Base-by-base conservation (phyloP, 495 filamentous ascomycete genomes). In the Friedmanniomyces endolithicus region DNA sequence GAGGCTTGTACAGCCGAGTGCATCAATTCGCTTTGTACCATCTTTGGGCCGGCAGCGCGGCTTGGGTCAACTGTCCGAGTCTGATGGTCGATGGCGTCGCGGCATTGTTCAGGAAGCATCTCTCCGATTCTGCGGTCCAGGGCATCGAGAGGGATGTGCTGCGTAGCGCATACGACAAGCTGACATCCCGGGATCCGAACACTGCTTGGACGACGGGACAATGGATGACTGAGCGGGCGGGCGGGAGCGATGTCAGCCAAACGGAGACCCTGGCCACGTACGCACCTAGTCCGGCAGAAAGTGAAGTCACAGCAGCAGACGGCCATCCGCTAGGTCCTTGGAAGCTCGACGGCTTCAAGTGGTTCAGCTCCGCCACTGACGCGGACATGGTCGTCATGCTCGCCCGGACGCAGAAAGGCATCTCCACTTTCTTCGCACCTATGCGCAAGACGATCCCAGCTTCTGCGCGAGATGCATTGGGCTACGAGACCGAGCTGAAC, bases 221-320 rank as follows among this genome's bases (percentile, higher is more conserved):
- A 63, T 90, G 86, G 86, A 89, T 89, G 86, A 89, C 86, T 0
- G 85, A 88, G 60, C 75, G 85, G 17, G 67, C 74, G 0, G 85
- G 85, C 8, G 85, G 85, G 0, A 83, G 78, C 57, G 85, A 90
- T 57, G 82, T 88, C 6, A 78, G 78, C 6, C 75, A 72, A 40
- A 86, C 82, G 0, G 85, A 89, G 64, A 90, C 85, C 1, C 68
- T 74, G 56, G 85, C 74, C 33, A 76, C n/a, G 22, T 41, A 41
- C 37, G 37, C 12, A n/a, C 17, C 37, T 41, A 14, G 6, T 41
- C 22, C 46, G 16, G 19, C 19, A 19, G 48, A 50, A 7, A 9
- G 7, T 14, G 46, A 50, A 4, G 54, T 53, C 49, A 37, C 64
- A 37, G 35, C 67, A 43, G 25, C 67, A 53, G 71, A 75, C 35